Conservation (phyloP, 2,329 filamentous ascomycete genomes). For the Dendryphion nanum region DNA sequence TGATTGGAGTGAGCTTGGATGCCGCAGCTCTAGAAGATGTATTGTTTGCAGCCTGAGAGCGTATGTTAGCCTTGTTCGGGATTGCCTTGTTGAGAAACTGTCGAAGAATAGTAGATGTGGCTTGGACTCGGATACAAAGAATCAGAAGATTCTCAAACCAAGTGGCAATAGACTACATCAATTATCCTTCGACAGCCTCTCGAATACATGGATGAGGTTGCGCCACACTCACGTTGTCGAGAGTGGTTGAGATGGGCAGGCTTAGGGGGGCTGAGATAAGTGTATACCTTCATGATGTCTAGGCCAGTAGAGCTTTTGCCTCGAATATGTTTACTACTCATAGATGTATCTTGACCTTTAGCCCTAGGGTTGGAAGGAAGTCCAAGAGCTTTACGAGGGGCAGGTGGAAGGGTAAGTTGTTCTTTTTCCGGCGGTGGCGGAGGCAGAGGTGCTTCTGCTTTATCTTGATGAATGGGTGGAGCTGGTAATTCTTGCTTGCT, state of each 20-base stretch:
- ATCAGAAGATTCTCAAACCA: too few relatives aligned
- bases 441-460: slow-evolving; percentile 32
- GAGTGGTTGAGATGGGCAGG: slow-evolving; percentile 10
- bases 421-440: slow-evolving; percentile 7
- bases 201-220: slow-evolving; percentile 1
- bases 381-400: slow-evolving; percentile 22
- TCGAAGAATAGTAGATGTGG: too few relatives aligned
- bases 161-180: neutral
- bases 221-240: slow-evolving; percentile 4
- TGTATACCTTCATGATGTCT: slow-evolving; percentile 36
- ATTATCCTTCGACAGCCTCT: too few relatives aligned
- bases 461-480: too few relatives aligned
- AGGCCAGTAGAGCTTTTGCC: slow-evolving; percentile 40
- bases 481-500: neutral
- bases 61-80: neutral
- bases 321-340: slow-evolving; percentile 25
- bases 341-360: slow-evolving; percentile 11
- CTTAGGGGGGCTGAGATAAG: slow-evolving; percentile 13
- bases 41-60: neutral
- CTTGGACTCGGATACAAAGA: too few relatives aligned
- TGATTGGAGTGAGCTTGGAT: neutral
- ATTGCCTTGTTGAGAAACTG: too few relatives aligned
- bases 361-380: slow-evolving; percentile 31
- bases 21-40: neutral
- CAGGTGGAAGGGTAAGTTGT: slow-evolving; percentile 8